Base-by-base conservation (phyloP, 148 eudicot species). In the Selenicereus undatus region DNA sequence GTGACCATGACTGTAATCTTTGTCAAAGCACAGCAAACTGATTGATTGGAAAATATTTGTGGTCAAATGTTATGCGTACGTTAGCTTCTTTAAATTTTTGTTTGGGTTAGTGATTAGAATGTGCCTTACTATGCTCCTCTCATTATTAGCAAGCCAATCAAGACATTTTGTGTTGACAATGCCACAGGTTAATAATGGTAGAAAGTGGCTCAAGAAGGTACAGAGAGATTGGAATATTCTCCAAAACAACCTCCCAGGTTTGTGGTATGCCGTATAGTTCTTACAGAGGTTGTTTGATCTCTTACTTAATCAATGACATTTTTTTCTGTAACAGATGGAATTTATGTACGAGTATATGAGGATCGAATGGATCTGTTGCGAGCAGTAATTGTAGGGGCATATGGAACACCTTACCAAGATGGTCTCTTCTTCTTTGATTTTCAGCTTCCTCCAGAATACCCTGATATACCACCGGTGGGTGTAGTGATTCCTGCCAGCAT, bases 371-470 rank as follows among this genome's bases (percentile, higher is more conserved):
- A 96, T 91, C 90, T 96, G 58, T 79, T 96, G 82, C 92, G 99
- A 88, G 99, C 97, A 2, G 99, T 92, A 56, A 90, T 96, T 76
- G 93, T 92, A 76, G 99, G 99, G 78, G 98, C 98, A 75, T 96
- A 96, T 87, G 98, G 97, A 80, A 96, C 99, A 80, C 99, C 99
- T 80, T 96, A 96, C 82, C 99, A 94, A 84, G 98, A 96, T 88
- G 99, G 99, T 51, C 89, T 96, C 79, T 96, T 94, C 89, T 96
- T 94, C 90, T 96, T 96, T 84, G 99, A 96, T 86, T 94, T 96
- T 83, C 95, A 92, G 77, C 95, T 96, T 85, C 95, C 99, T 60
- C 93, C 94, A 3, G 99, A 96, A 75, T 96, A 96, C 81, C 99
- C 99, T 36, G 93, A 92, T 88, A 94, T 94, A 80, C 97, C 99